phyloP scores from a whole-genome alignment of 2,329 filamentous ascomycete species.

The Capronia epimyces region DNA sequence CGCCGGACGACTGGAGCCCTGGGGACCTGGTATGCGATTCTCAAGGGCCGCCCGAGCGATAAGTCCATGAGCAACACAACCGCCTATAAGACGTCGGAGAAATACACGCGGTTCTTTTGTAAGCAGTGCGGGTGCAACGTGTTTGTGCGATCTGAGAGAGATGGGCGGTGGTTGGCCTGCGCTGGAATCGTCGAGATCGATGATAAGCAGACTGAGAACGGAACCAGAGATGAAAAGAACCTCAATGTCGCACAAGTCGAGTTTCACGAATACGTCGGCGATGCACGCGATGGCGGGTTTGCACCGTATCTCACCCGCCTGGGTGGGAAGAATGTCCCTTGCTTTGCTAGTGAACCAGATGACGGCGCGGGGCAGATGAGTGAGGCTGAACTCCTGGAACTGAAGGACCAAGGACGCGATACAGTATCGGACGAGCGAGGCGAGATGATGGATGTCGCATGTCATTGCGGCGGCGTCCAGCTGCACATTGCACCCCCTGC shows the following conservation, averaged over 20 bases:
- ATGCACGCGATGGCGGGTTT: slow-evolving; percentile 22
- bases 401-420: slow-evolving; percentile 1
- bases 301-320: slow-evolving; percentile 15
- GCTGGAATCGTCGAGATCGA: slow-evolving; percentile 15
- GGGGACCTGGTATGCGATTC: slow-evolving; percentile 31
- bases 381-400: slow-evolving; percentile 6
- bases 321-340: slow-evolving; percentile 12
- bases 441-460: slow-evolving; percentile 13
- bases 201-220: background rate
- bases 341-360: slow-evolving; percentile 7
- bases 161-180: slow-evolving; percentile 17
- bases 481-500: slow-evolving; percentile 54
- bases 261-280: slow-evolving; percentile 18
- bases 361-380: background rate
- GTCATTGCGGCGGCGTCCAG: slow-evolving; percentile 44
- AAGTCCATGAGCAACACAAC: slow-evolving; percentile 31
- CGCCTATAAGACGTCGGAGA: slow-evolving; percentile 36
- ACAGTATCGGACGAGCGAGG: slow-evolving; percentile 1
- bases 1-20: slow-evolving; percentile 43
- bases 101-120: slow-evolving; percentile 33
- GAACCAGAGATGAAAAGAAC: background rate
- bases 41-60: slow-evolving; percentile 20
- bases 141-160: slow-evolving; percentile 7
- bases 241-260: slow-evolving; percentile 12
- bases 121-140: slow-evolving; percentile 35